Base-by-base conservation (phyloP, 2,329 filamentous ascomycete species). In the Cladophialophora bantiana region DNA sequence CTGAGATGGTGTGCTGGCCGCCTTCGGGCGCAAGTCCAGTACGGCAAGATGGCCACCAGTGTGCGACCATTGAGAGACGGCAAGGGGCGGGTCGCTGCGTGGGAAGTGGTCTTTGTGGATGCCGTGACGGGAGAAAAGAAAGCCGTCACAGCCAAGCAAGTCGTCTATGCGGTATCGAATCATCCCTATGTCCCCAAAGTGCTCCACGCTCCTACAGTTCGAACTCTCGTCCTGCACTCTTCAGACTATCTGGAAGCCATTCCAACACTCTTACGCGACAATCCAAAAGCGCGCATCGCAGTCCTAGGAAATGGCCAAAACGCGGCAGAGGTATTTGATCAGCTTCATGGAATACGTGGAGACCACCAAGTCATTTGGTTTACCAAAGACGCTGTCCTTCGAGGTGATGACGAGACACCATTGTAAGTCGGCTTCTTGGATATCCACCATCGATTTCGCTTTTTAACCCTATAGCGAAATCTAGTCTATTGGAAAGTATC, bases 221-320 rank as follows among this genome's bases (percentile, higher is more conserved):
- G 36, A 9, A 31, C 48, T 35, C 20, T 13, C 13, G 65, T 72
- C 18, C 54, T 65, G 13, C 70, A 72, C 59, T 66, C 70, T 1
- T 65, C 70, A 31, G 62, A 66, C 3, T 65, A 48, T 45, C 32
- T 45, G 18, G 40, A 62, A 50, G 61, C 52, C n/a, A 57, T 68
- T 48, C 20, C 60, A 20, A n/a, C 60, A 50, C 12, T 48, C 0
- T 36, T 70, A 26, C 55, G 54, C 32, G 48, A 60, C 34, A 59
- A 59, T 32, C 36, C 56, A 6, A 42, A 38, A 59, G 59, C 45
- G 20, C 18, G 31, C 26, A 45, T 72, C 35, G 70, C 69, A 13
- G 62, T 72, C 31, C 40, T 72, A 34, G 70, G 70, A 20, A 64
- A 72, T 26, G 68, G 67, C 18, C 65, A 70, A 54, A 56, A 48